Evolutionary conservation across 345 rosid genomes (phyloP), one percentile per base, ranked within the genome.

Genomic region (Ricinus communis): DNA sequence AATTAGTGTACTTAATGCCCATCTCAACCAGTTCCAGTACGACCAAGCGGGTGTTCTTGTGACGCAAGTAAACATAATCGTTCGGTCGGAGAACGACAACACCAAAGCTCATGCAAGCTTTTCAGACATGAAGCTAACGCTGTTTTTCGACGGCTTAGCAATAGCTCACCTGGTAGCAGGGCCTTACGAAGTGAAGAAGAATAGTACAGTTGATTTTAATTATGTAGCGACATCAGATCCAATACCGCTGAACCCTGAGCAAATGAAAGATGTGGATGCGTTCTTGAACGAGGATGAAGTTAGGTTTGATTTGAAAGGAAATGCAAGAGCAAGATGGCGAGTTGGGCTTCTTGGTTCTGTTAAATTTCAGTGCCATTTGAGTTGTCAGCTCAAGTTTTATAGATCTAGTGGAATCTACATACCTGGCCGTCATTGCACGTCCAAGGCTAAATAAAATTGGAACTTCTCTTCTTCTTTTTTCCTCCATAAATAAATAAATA

Each of bases 51-150:
- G 91, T 5, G 30, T 80, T 0, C 82, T 96, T 5, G 84, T 88
- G 27, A 87, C 91, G 27, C 96, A 93, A 64, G 56, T 87, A 22
- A 86, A 73, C 65, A 76, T 96, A 25, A 68, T 81, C 45, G 65
- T 96, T 10, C 72, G 84, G 2, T 84, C 91, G 0, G 79, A 78
- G 79, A 96, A 96, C 59, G 91, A 88, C 73, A 96, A 96, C 68
- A 46, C 22, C 18, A 93, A 74, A 72, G 92, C 97, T 8, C 93
- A 85, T 33, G 88, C 97, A 0, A 81, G 77, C 80, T 84, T 91
- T 74, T 88, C 87, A 25, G 40, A 65, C 1, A 49, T 85, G 11
- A 45, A 65, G 24, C 76, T 91, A 40, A 30, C 8, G 5, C 80
- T 96, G 21, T 69, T 82, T 60, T 90, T 88, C 16, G 83, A 75